Evolutionary conservation across 352 stramenopile species (phyloP).

Genomic region (Globisporangium spinosum): DNA sequence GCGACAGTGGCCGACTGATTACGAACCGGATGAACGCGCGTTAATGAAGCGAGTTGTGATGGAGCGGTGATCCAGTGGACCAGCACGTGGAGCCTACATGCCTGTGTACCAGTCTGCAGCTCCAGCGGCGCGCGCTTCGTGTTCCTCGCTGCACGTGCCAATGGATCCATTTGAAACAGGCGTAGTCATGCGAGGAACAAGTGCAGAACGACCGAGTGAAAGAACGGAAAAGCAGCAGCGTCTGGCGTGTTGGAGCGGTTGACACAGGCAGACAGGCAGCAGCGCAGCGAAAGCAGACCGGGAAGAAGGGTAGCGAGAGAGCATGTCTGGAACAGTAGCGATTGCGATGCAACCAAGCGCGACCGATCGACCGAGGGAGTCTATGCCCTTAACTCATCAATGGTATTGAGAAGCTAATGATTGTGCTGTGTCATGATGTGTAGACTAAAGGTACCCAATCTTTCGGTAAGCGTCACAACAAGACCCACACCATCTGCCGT

Average conservation of each 20-base stretch:
- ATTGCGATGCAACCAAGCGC: background rate
- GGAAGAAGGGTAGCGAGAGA: background rate
- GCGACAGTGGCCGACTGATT: background rate
- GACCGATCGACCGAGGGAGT: background rate
- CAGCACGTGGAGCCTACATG: background rate
- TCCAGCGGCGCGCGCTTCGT: background rate
- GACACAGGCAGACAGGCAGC: background rate
- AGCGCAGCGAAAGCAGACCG: background rate
- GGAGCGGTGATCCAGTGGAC: background rate
- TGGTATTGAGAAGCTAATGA: background rate
- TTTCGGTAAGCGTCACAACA: conserved; percentile 99
- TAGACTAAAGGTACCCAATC: conserved; percentile 99
- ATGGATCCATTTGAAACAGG: background rate
- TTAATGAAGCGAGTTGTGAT: background rate
- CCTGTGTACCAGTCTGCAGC: background rate
- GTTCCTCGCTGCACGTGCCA: background rate
- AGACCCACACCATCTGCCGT: conserved; percentile 99
- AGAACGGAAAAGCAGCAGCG: background rate
- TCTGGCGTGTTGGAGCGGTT: background rate
- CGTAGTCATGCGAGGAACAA: background rate
- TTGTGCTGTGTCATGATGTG: conserved; percentile 18
- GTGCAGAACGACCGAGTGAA: background rate
- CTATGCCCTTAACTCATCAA: background rate
- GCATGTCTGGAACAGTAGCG: background rate
- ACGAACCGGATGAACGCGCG: background rate